These are phyloP conservation scores for Trypanosoma boissoni DNA, from an alignment of 208 protist genomes.

Conservation along the genomic window DNA sequence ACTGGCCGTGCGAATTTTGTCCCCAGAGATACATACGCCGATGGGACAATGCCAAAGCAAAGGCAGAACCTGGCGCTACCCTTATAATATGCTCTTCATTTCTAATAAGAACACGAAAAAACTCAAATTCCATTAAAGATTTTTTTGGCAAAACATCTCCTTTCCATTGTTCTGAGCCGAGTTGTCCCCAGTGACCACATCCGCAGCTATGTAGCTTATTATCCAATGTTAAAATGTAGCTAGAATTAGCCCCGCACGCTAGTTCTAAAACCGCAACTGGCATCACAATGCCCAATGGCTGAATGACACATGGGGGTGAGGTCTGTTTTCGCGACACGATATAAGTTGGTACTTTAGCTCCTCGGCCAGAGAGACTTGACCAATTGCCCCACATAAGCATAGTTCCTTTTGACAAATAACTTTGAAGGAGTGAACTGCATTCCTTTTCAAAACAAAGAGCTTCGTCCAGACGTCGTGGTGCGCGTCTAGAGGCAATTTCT, in stretches of 20 bases:
- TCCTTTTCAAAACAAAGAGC: conserved; percentile 14
- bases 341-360: not conserved
- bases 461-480: conserved; percentile 4
- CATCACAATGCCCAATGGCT: conserved; percentile 1
- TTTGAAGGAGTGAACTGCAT: conserved; percentile 14
- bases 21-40: conserved; percentile 68
- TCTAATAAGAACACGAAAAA: conserved; percentile 32
- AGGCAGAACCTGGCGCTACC: conserved; percentile 40
- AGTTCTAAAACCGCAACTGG: conserved; percentile 19
- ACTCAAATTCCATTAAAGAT: conserved; percentile 8
- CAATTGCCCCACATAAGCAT: conserved; percentile 18
- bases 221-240: conserved; percentile 33
- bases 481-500: not conserved
- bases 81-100: conserved; percentile 32
- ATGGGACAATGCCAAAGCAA: conserved; percentile 36
- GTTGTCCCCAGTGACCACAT: conserved; percentile 46
- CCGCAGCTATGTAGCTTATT: conserved; percentile 36
- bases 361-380: not conserved
- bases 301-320: not conserved
- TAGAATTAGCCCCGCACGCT: conserved; percentile 32
- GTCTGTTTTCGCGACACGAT: not conserved
- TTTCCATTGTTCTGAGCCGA: conserved; percentile 33
- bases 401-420: conserved; percentile 15
- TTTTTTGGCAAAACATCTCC: not conserved
- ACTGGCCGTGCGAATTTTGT: conserved; percentile 74